These are phyloP conservation scores for Spizellomyces punctatus DNA, from an alignment of 192 early-diverging fungal species.

Conservation along the genomic window DNA sequence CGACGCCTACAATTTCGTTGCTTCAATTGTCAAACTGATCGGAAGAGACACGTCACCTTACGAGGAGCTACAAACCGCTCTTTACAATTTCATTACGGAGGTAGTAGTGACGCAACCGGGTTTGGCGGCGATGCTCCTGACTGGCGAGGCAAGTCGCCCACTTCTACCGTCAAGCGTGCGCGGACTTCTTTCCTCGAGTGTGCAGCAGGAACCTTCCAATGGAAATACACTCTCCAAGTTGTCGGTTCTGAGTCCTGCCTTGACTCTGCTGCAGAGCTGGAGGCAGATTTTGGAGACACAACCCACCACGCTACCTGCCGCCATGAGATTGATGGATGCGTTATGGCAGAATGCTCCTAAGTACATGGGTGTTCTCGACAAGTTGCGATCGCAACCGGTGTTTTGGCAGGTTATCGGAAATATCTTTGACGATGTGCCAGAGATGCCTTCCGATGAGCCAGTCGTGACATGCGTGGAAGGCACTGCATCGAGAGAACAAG, in stretches of 20 bases:
- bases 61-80: conserved; percentile 41
- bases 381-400: conserved; percentile 12
- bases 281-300: conserved; percentile 16
- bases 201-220: not conserved
- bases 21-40: conserved; percentile 34
- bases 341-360: conserved; percentile 44
- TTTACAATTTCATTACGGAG: conserved; percentile 39
- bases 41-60: conserved; percentile 10
- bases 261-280: conserved; percentile 20
- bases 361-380: conserved; percentile 31
- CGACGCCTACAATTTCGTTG: conserved; percentile 33
- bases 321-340: conserved; percentile 32
- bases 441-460: conserved; percentile 13
- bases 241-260: conserved; percentile 21
- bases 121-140: conserved; percentile 46
- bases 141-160: conserved; percentile 15
- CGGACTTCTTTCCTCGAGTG: not conserved
- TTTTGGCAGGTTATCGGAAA: conserved; percentile 40
- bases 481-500: conserved; percentile 1
- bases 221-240: not conserved
- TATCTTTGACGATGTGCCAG: conserved; percentile 26
- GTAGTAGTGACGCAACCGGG: conserved; percentile 52
- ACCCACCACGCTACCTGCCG: conserved; percentile 35
- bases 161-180: not conserved
- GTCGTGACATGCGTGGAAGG: conserved; percentile 18